Conservation (phyloP, 73 alveolate genomes). For the Paraurostyla sp. region DNA sequence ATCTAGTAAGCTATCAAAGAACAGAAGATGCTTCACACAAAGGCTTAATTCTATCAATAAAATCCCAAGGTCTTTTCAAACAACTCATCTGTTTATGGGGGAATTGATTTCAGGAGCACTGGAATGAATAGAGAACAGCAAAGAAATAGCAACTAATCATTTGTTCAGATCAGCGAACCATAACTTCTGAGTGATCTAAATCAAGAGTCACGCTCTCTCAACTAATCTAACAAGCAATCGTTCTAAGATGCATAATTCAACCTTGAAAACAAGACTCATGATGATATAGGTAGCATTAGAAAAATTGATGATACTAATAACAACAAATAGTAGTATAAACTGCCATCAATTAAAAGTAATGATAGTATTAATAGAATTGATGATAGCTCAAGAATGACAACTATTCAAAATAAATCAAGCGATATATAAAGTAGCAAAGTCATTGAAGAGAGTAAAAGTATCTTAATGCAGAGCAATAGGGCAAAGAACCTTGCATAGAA, state of each 20-base stretch:
- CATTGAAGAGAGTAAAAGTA: constrained; percentile 8
- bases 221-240: not conserved
- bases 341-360: constrained; percentile 23
- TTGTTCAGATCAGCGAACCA: too few species aligned
- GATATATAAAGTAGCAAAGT: not conserved
- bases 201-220: not conserved
- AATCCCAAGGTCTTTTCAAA: not conserved
- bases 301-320: not conserved
- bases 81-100: not conserved
- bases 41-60: not conserved
- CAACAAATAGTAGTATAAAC: not conserved
- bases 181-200: too few species aligned
- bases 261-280: not conserved
- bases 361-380: constrained; percentile 7
- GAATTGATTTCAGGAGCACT: not conserved
- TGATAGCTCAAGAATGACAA: not conserved
- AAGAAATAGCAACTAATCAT: too few species aligned
- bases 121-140: too few species aligned
- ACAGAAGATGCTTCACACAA: not conserved
- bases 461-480: not conserved
- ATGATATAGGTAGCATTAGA: not conserved
- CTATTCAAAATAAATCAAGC: not conserved
- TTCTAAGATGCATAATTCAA: not conserved
- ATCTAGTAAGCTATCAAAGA: constrained; percentile 3
- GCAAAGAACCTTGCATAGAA: not conserved